A percentile compares a stretch with the other conserved stretches of the same genome.
These are phyloP conservation scores for Penicillium sp. DNA, from an alignment of 2,329 filamentous ascomycete genomes.

Conservation along the genomic window DNA sequence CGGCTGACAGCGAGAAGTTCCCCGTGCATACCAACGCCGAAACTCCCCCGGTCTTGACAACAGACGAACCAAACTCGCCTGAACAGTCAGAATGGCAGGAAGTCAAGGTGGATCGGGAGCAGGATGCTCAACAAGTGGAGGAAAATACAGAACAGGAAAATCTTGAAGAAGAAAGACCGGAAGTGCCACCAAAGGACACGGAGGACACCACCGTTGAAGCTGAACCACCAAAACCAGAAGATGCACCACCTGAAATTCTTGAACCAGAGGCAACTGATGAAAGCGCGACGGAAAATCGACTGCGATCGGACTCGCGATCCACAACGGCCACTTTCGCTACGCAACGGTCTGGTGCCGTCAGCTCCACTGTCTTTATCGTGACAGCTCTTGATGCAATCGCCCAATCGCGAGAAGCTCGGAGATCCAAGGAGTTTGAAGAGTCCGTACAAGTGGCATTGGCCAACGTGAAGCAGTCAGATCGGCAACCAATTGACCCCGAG, in stretches of 20 bases:
- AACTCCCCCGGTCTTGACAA: conserved; percentile 22
- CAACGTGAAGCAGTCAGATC: conserved; percentile 79
- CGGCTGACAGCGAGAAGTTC: conserved; percentile 27
- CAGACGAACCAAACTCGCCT: conserved; percentile 30
- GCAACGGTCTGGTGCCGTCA: conserved; percentile 62
- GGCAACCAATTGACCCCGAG: conserved; percentile 78
- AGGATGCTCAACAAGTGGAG: conserved; percentile 14
- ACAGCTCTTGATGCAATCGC: conserved; percentile 89
- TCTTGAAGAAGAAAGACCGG: conserved; percentile 21
- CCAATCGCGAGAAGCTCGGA: conserved; percentile 82
- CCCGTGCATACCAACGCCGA: conserved; percentile 26
- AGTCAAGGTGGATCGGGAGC: conserved; percentile 14
- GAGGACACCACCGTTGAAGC: conserved; percentile 23
- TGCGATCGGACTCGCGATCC: conserved; percentile 57
- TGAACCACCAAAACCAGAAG: conserved; percentile 12
- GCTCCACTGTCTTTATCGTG: conserved; percentile 92
- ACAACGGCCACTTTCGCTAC: conserved; percentile 50
- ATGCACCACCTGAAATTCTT: conserved; percentile 18
- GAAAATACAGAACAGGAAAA: conserved; percentile 11
- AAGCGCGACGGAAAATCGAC: conserved; percentile 31
- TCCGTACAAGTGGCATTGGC: conserved; percentile 73
- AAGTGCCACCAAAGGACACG: conserved; percentile 23
- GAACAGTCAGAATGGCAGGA: conserved; percentile 28
- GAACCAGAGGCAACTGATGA: conserved; percentile 17
- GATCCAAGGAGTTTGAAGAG: conserved; percentile 76